Evolutionary conservation across 2,329 filamentous ascomycete genomes (phyloP), one percentile per base, ranked within the genome.

Genomic region (Iodosphaeria phyllophila): DNA sequence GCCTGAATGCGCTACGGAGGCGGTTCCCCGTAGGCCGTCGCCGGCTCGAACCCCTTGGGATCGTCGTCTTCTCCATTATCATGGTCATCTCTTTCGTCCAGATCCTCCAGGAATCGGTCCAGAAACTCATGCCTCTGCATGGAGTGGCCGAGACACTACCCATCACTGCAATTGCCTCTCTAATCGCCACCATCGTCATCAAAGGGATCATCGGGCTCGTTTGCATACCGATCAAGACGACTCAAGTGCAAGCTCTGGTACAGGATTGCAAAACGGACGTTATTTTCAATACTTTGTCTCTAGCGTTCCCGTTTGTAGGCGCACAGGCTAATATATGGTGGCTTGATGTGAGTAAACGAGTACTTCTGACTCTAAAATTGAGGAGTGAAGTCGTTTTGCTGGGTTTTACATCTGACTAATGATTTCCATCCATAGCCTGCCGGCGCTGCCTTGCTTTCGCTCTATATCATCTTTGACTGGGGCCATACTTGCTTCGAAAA

Each of bases 401-500:
- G 6, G n/a, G n/a, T 14, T 10, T 4, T 7, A 17, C 8, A 13
- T 9, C n/a, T 11, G 10, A 17, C 9, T 11, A 18, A 17, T 30
- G 9, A 30, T 14, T 7, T 11, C 4, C 15, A 10, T 22, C n/a
- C 4, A 25, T 15, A 35, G 26, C 51, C 56, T 5, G 51, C 62
- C 0, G 72, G 71, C 27, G 72, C 71, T 4, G 59, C 62, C 0
- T 37, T 74, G 0, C 51, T 77, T 0, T 74, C 70, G 0, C 44
- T 74, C 4, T 74, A 62, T 48, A 73, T 77, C 42, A 74, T 76
- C 35, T 68, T 64, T 44, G 72, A 76, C 46, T 76, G 71, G 72
- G 61, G 61, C 2, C 54, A 57, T 22, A 75, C 70, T 0, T 66
- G 58, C 31, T 53, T 69, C 23, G 55, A 64, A 27, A 70, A 72